Base-by-base conservation (phyloP, 108 stramenopile genomes). In the Nitzschia putrida region DNA sequence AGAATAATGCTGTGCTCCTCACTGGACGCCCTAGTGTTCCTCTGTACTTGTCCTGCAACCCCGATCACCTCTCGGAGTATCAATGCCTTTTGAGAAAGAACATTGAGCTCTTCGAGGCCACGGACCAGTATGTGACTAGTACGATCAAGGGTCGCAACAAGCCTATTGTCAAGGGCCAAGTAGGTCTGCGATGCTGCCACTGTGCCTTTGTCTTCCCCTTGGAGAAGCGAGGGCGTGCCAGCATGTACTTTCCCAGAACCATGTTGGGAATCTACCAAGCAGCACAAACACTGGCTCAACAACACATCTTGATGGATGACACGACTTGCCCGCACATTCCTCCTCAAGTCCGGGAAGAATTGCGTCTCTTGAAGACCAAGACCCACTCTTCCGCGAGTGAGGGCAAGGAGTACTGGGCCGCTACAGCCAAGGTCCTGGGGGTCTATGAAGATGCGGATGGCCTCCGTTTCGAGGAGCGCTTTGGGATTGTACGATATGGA, bases 91-190 rank as follows among this genome's bases (percentile, higher is more conserved):
- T 84, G 18, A 53, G 83, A 20, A 78, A 76, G 52, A 58, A 75
- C 9, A 72, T 84, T 49, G 79, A 84, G 58, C 50, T 75, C n/a
- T 84, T 84, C 37, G 80, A 80, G 52, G 83, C 83, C 8, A 45
- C 29, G 0, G 37, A 57, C 12, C 57, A 57, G 0, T 68, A 80
- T 26, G 49, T 76, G 9, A 23, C 16, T 12, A 18, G 40, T 24
- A 53, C 40, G 9, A 53, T 68, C 40, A 68, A 59, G 25, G 80
- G 80, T 14, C 71, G 80, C 20, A 66, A 71, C 26, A 65, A 55
- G 16, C 53, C 50, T 9, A 77, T 81, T 53, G 67, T 69, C 12
- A 34, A 69, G 25, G 72, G 72, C 8, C 80, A 81, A 69, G 76
- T 81, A 5, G 80, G 80, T n/a, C 72, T 81, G 29, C 66, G 71